Evolutionary conservation across 495 filamentous ascomycete genomes (phyloP), one percentile per base, ranked within the genome.

Genomic region (Neurospora hispaniola): DNA sequence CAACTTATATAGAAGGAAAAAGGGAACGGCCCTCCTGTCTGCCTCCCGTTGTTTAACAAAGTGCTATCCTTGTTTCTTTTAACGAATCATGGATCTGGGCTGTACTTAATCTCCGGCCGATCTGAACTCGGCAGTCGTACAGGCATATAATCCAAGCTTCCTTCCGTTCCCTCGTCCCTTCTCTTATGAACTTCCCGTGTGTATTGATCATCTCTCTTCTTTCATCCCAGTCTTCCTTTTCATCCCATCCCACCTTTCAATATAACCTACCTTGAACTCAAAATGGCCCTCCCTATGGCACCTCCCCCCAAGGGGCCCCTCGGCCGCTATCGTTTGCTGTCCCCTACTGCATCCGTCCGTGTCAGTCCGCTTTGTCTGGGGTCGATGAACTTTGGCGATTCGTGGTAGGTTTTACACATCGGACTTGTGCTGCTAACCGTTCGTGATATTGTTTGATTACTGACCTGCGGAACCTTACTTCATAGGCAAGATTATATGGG

Each of bases 331-430:
- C 86, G 89, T 20, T 79, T 89, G 68, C 84, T 90, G 2, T 83
- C 89, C 5, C 89, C 89, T 23, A 84, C 82, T 7, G 89, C 89
- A 5, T 82, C 83, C 1, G 83, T 91, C 20, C 80, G 84, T 66
- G 88, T 91, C 38, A 87, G 84, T 76, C 89, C 89, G 16, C 76
- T 91, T 43, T 89, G 87, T 71, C 82, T 92, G 6, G 90, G 90
- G 0, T 81, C 81, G 23, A 91, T 91, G 89, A 89, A 85, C 74
- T 89, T 91, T 74, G 89, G 89, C 39, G 81, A 85, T 18, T 83
- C 85, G 27, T 89, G 85, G 87, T 84, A 76, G 73, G 73, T 73
- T 48, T 23, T 31, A 2, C 11, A 27, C 48, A 14, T 59, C 2
- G 5, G 10, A 5, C 1, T 40, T 44, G 18, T 73, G 44, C 31